These are phyloP conservation scores for Ogataea neopini DNA, from an alignment of 805 yeast genomes.

Conservation along the genomic window DNA sequence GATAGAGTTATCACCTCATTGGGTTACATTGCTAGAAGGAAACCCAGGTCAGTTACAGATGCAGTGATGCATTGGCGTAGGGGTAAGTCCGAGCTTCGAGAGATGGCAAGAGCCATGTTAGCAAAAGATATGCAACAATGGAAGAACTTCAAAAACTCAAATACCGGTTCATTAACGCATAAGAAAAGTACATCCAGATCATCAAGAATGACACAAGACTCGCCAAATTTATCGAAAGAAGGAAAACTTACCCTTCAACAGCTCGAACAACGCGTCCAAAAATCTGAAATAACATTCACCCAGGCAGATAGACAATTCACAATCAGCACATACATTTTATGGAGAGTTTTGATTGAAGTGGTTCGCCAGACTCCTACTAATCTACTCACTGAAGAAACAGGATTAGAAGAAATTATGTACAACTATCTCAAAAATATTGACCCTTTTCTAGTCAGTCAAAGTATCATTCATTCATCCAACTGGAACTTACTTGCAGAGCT, in stretches of 20 bases:
- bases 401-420: slow-evolving; percentile 90
- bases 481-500: slow-evolving; percentile 91
- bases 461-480: slow-evolving; percentile 81
- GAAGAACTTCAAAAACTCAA: slow-evolving; percentile 23
- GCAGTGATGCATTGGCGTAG: slow-evolving; percentile 98
- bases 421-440: slow-evolving; percentile 87
- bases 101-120: slow-evolving; percentile 55
- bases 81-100: slow-evolving; percentile 84
- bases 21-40: slow-evolving; percentile 86
- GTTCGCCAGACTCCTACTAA: slow-evolving; percentile 83
- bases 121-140: slow-evolving; percentile 39
- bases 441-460: slow-evolving; percentile 64
- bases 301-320: slow-evolving; percentile 86
- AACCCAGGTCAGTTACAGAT: slow-evolving; percentile 95
- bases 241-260: slow-evolving; percentile 16
- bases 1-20: slow-evolving; percentile 83
- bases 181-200: slow-evolving; percentile 29
- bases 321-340: slow-evolving; percentile 82
- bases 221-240: slow-evolving; percentile 11
- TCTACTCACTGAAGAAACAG: slow-evolving; percentile 72
- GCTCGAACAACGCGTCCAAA: slow-evolving; percentile 32
- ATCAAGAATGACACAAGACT: slow-evolving; percentile 15
- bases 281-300: slow-evolving; percentile 65
- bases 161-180: slow-evolving; percentile 15
- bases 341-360: slow-evolving; percentile 90